A percentile compares a stretch with the other conserved stretches of the same genome.
These are phyloP conservation scores for Metschnikowia rubicola DNA, from an alignment of 805 yeast genomes.

Conservation along the genomic window DNA sequence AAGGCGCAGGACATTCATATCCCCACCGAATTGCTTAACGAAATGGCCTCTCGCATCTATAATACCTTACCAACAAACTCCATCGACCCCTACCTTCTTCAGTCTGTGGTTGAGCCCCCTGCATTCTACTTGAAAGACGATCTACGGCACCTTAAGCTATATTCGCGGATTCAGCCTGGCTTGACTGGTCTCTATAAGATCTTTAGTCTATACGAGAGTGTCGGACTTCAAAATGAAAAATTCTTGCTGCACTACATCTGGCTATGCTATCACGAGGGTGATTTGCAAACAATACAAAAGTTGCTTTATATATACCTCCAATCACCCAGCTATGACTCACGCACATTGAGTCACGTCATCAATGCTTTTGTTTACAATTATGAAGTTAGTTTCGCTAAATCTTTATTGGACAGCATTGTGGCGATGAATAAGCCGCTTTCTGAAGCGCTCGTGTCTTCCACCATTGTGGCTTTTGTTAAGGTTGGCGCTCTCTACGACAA, in stretches of 20 bases:
- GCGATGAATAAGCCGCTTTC: conserved; percentile 22
- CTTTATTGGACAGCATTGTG: conserved; percentile 23
- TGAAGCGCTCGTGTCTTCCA: conserved; percentile 25
- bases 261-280: conserved; percentile 36
- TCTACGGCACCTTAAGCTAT: conserved; percentile 9
- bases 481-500: conserved; percentile 34
- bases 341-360: conserved; percentile 27
- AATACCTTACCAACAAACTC: conserved; percentile 13
- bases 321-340: conserved; percentile 20
- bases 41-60: conserved; percentile 14
- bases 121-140: conserved; percentile 7
- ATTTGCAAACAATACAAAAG: conserved; percentile 22
- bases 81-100: conserved; percentile 10
- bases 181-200: conserved; percentile 23
- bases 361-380: conserved; percentile 30
- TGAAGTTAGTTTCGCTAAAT: conserved; percentile 31
- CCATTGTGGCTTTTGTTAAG: conserved; percentile 23
- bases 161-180: conserved; percentile 12
- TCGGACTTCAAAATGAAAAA: conserved; percentile 10
- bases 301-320: conserved; percentile 22
- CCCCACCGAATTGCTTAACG: conserved; percentile 11
- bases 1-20: conserved; percentile 7
- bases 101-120: conserved; percentile 14
- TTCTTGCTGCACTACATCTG: conserved; percentile 29
- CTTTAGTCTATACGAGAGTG: conserved; percentile 19